Evolutionary conservation across 163 green algal species (phyloP).

Genomic region (Chlorella variabilis): DNA sequence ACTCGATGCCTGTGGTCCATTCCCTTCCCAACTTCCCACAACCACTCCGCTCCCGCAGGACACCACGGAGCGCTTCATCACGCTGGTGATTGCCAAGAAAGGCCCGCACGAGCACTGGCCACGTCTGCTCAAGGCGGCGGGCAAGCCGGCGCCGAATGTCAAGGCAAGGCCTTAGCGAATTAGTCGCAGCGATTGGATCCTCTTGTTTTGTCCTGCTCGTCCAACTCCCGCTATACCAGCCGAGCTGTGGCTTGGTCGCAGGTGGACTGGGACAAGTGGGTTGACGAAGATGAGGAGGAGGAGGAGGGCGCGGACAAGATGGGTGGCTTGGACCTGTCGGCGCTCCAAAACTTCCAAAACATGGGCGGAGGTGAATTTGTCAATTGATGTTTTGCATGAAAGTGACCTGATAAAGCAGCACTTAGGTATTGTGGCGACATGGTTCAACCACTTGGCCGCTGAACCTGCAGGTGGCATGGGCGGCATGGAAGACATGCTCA

Average conservation of each 20-base stretch:
- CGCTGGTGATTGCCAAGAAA: slow-evolving; percentile 79
- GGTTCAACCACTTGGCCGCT: neutral
- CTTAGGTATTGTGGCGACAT: too few species aligned
- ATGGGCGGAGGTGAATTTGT: neutral
- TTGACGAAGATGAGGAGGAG: slow-evolving; percentile 81
- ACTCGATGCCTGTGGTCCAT: too few species aligned
- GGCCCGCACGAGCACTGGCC: slow-evolving; percentile 74
- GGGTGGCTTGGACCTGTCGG: slow-evolving; percentile 34
- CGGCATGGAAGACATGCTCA: slow-evolving; percentile 58
- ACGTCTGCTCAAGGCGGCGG: slow-evolving; percentile 74
- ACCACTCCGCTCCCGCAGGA: slow-evolving; percentile 3
- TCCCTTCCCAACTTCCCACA: too few species aligned
- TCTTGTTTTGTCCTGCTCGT: too few species aligned
- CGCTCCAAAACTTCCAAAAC: slow-evolving; percentile 19
- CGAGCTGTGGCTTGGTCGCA: slow-evolving; percentile 19
- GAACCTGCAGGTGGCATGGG: slow-evolving; percentile 27
- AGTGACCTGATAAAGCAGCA: too few species aligned
- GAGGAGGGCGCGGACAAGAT: slow-evolving; percentile 56
- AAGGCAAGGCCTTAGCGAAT: slow-evolving; percentile 48
- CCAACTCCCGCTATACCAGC: neutral
- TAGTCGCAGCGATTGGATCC: too few species aligned
- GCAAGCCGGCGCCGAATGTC: slow-evolving; percentile 69
- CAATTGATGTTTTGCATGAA: too few species aligned
- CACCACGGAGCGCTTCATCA: slow-evolving; percentile 57
- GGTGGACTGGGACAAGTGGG: slow-evolving; percentile 85